Percentiles rank a stretch among this genome's conserved stretches.
Evolutionary conservation across 306 rosid species (phyloP).

Genomic region (Malus fusca): DNA sequence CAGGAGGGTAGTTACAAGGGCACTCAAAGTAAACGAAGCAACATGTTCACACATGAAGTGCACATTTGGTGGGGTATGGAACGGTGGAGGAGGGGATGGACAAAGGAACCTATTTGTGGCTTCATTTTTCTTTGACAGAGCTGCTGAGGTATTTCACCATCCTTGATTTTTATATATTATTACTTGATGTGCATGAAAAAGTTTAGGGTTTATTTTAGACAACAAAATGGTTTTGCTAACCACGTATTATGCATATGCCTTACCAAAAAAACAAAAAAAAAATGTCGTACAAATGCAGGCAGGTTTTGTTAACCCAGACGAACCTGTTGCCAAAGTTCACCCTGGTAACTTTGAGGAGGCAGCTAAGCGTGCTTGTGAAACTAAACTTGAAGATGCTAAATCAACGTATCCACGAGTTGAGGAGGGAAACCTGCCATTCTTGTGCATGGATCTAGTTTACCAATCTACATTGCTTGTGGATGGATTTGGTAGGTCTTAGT

Average conservation of each 20-base stretch:
- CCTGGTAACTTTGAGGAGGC: conserved; percentile 75
- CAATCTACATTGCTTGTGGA: conserved; percentile 78
- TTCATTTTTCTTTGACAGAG: conserved; percentile 98
- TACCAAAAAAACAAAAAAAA: neutral
- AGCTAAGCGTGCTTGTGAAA: conserved; percentile 87
- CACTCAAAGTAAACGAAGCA: conserved; percentile 71
- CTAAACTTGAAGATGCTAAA: conserved; percentile 58
- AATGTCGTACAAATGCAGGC: conserved; percentile 37
- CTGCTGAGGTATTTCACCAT: conserved; percentile 67
- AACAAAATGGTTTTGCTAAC: conserved; percentile 21
- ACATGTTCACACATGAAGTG: conserved; percentile 86
- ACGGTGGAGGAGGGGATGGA: conserved; percentile 98
- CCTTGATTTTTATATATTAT: neutral
- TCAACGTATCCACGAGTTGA: conserved; percentile 45
- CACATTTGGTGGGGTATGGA: conserved; percentile 96
- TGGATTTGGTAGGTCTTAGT: conserved; percentile 68
- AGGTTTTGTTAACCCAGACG: conserved; percentile 71
- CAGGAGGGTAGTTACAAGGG: conserved; percentile 51
- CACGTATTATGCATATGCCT: neutral
- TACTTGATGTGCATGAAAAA: neutral
- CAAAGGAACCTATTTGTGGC: conserved; percentile 87
- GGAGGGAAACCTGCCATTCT: conserved; percentile 70
- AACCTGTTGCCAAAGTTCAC: conserved; percentile 50
- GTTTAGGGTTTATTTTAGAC: conserved; percentile 5
- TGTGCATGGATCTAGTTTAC: conserved; percentile 96